A percentile compares a stretch with the other conserved stretches of the same genome.
These are phyloP conservation scores for Tetracladium setigerum DNA, from an alignment of 495 filamentous ascomycete genomes.

Conservation along the genomic window DNA sequence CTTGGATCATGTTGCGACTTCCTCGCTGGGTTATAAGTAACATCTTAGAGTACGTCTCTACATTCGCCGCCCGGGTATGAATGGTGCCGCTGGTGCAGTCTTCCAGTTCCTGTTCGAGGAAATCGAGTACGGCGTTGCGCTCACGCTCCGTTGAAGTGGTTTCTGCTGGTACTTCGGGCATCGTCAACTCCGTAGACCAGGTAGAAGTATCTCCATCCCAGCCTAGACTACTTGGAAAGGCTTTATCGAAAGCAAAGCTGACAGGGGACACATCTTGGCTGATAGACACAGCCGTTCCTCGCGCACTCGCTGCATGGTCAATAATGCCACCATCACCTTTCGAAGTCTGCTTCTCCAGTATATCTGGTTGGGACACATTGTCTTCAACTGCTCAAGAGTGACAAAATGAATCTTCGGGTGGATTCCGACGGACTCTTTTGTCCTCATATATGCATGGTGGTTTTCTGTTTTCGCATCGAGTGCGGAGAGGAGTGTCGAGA, in stretches of 20 bases:
- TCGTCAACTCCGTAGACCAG: no score
- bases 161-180: no score
- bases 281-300: neutral
- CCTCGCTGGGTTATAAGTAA: no score
- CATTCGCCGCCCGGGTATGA: neutral
- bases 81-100: no score
- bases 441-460: slow-evolving; percentile 3
- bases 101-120: no score
- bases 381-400: neutral
- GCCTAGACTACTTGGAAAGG: no score
- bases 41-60: neutral
- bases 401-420: neutral
- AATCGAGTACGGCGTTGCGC: no score
- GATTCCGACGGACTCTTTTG: no score
- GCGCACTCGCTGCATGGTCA: neutral
- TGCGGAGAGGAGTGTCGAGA: slow-evolving; percentile 4
- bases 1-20: no score
- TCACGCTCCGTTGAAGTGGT: no score
- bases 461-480: neutral
- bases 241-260: no score
- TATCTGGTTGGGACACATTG: neutral
- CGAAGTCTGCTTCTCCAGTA: neutral
- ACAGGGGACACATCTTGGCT: neutral
- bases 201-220: no score
- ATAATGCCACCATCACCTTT: neutral